Evolutionary conservation across 768 basidiomycete species (phyloP), one percentile per base, ranked within the genome.

Genomic region (Crucibulum laeve): DNA sequence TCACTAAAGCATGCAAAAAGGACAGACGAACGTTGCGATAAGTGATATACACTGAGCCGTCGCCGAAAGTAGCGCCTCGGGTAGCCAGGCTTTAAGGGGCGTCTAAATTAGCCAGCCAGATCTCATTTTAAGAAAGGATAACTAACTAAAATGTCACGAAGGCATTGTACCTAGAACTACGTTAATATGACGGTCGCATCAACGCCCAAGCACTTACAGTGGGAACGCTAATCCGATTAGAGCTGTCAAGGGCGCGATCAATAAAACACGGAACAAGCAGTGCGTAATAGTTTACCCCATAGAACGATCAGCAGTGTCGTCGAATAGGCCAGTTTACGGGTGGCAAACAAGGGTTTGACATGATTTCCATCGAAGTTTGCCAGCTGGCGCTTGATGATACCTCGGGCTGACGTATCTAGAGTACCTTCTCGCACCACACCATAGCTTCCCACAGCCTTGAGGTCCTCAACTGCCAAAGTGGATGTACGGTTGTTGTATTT

Each of bases 21-120:
- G 13, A 42, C 19, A 10, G 6, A 37, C 68, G 28, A 49, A 82
- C 82, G 45, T 88, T 88, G 15, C 86, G 77, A 51, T 89, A 89
- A 0, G 84, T 85, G 51, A 80, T 82, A 51, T 84, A 78, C 3
- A 79, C 59, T 3, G 82, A 84, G 0, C 79, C 74, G 45, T 87
- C 84, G 1, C 85, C 85, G 41, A 86, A 84, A 40, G 78, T 60
- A 0, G 82, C 78, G 5, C 86, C 87, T 34, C 82, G 71, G n/a
- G 66, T 81, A 15, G 74, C 61, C 23, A 87, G 73, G 56, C 84
- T 84, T 40, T 5, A 8, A n/a, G 24, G 4, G 15, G 7, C 22
- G 15, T 33, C 4, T 22, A 25, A 34, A 8, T 28, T 13, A 35
- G 7, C 24, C 19, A 15, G 21, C 32, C 15, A 5, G 40, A 2